These are phyloP conservation scores for Ramaria rubella DNA, from an alignment of 768 basidiomycete species.

Conservation along the genomic window DNA sequence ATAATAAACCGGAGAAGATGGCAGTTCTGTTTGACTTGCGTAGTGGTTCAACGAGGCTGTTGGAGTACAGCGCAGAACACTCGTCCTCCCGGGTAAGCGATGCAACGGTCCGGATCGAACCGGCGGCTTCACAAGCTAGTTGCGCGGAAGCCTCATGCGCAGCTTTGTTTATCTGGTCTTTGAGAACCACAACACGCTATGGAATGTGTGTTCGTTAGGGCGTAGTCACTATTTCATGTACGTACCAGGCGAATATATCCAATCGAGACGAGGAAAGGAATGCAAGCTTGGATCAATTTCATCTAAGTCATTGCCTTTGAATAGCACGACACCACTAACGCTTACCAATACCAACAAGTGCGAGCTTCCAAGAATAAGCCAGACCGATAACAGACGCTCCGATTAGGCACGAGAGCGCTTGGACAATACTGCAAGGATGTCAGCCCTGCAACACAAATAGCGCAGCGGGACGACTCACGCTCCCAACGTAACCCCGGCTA, in stretches of 20 bases:
- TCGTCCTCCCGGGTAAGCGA: slow-evolving; percentile 82
- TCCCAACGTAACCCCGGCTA: slow-evolving; percentile 84
- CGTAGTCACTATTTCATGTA: slow-evolving; percentile 3
- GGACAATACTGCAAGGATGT: slow-evolving; percentile 52
- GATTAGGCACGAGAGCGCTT: slow-evolving; percentile 64
- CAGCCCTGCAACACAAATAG: not conserved
- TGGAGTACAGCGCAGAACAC: slow-evolving; percentile 58
- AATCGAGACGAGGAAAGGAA: slow-evolving; percentile 59
- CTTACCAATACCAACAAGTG: slow-evolving; percentile 74
- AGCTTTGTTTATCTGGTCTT: slow-evolving; percentile 76
- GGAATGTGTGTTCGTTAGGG: not conserved
- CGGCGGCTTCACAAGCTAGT: slow-evolving; percentile 86
- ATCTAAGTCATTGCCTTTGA: not conserved
- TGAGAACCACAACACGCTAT: slow-evolving; percentile 78
- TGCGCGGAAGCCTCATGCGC: slow-evolving; percentile 79
- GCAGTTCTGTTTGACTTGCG: slow-evolving; percentile 55
- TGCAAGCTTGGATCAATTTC: slow-evolving; percentile 43
- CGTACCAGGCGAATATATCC: slow-evolving; percentile 80
- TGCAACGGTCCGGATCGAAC: slow-evolving; percentile 86
- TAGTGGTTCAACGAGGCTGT: slow-evolving; percentile 68
- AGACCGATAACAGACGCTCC: slow-evolving; percentile 74
- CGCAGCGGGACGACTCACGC: slow-evolving; percentile 38
- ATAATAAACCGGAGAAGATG: slow-evolving; percentile 58
- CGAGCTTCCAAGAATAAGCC: slow-evolving; percentile 68
- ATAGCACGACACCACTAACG: too few relatives aligned